Base-by-base conservation (phyloP, 768 basidiomycete genomes). In the Termitomyces titanicus region DNA sequence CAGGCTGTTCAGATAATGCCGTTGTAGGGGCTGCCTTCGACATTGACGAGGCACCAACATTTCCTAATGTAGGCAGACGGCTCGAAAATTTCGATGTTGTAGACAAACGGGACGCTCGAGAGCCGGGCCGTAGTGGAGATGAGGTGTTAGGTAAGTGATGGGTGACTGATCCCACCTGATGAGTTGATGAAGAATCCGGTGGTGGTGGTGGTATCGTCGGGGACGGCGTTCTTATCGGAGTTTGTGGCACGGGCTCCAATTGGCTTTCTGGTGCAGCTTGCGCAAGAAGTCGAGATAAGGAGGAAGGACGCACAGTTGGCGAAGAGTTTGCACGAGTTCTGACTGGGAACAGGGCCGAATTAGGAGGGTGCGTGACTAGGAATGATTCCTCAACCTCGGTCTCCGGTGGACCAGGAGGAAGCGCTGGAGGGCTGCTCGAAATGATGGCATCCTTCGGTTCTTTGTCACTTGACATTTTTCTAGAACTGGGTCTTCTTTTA, bases 371-470 rank as follows among this genome's bases (percentile, higher is more conserved):
- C 0, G 84, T 82, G 22, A 79, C 79, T 47, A 77, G 79, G 64
- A 91, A 87, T 2, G 85, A 78, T 55, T 89, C 85, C 63, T 89
- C 89, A 12, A 89, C 83, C 64, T 90, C 86, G 34, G 84, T 77
- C 56, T 83, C 81, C 13, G 84, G 84, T 24, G 85, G 87, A 8
- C 76, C 81, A n/a, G 80, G 76, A 20, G 85, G 80, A 18, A 82
- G 72, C 20, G 78, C 67, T n/a, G 77, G 63, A 24, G 75, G 64
- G 61, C 68, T 69, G 57, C 66, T 58, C 50, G 66, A 69, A 31
- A 68, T 62, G 45, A 65, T 63, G 39, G 68, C 62, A 46, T 77
- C 74, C 51, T 71, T 74, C 5, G 67, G 24, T 48, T 69, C 71
- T 56, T 67, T 74, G 44, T 80, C 80, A 15, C 72, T 63, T 17